Evolutionary conservation across 2,329 filamentous ascomycete genomes (phyloP).

Genomic region (Clonostachys rosea): DNA sequence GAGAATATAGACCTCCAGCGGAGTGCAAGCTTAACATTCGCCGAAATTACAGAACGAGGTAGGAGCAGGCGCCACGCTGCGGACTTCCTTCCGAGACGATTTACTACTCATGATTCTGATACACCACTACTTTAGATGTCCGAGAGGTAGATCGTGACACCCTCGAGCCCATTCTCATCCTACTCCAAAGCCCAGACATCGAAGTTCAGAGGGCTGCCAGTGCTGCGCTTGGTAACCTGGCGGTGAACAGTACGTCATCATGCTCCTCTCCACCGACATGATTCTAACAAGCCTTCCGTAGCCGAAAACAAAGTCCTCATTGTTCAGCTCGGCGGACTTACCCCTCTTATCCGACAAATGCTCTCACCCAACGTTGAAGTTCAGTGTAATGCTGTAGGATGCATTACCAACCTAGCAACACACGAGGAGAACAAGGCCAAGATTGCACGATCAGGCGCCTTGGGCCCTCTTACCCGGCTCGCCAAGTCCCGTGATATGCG

Average conservation of each 20-base stretch:
- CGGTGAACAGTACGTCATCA: conserved; percentile 80
- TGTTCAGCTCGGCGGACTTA: conserved; percentile 84
- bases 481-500: conserved; percentile 99
- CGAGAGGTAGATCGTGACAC: conserved; percentile 93
- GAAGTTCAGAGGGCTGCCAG: conserved; percentile 96
- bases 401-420: conserved; percentile 96
- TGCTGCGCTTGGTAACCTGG: conserved; percentile 90
- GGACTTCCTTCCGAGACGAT: not conserved
- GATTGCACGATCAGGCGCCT: conserved; percentile 90
- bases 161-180: conserved; percentile 90
- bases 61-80: conserved; percentile 18
- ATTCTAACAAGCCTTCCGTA: conserved; percentile 38
- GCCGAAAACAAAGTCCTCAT: conserved; percentile 98
- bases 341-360: conserved; percentile 95
- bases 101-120: not conserved
- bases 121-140: conserved; percentile 64
- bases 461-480: conserved; percentile 83
- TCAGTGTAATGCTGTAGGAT: conserved; percentile 97
- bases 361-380: conserved; percentile 97
- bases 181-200: conserved; percentile 91
- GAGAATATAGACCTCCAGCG: conserved; percentile 98
- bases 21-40: conserved; percentile 96
- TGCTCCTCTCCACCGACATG: not conserved
- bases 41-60: conserved; percentile 98
- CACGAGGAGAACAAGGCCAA: conserved; percentile 99